A percentile compares a stretch with the other conserved stretches of the same genome.
Conservation (phyloP, 306 rosid species). For the Gleditsia sinensis region DNA sequence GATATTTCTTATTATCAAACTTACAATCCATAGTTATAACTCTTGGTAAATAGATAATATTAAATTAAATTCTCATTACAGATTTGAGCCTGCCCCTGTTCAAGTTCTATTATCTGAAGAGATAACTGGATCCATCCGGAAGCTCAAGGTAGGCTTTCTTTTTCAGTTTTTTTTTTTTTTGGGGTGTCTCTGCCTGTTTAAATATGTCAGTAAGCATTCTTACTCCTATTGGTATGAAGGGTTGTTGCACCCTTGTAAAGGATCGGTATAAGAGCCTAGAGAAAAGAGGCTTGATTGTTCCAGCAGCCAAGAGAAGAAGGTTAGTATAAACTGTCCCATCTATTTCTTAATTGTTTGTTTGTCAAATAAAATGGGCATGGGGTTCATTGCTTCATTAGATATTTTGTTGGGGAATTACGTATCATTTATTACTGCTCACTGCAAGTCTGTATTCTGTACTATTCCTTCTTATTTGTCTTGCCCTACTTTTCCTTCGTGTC, state of each 20-base stretch:
- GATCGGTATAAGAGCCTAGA: slow-evolving; percentile 87
- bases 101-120: slow-evolving; percentile 91
- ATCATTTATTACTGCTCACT: background rate
- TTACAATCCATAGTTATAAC: background rate
- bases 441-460: background rate
- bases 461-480: background rate
- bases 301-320: slow-evolving; percentile 59
- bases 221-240: slow-evolving; percentile 47
- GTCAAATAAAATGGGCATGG: background rate
- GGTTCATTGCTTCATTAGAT: background rate
- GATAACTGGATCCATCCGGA: slow-evolving; percentile 82
- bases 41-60: background rate
- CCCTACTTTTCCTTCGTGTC: too few relatives aligned
- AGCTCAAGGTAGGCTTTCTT: slow-evolving; percentile 65
- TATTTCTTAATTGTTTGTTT: background rate
- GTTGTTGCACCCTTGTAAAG: slow-evolving; percentile 79
- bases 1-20: background rate
- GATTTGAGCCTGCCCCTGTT: slow-evolving; percentile 86
- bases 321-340: slow-evolving; percentile 37
- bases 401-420: background rate
- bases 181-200: slow-evolving; percentile 16
- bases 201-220: slow-evolving; percentile 24
- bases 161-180: background rate
- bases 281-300: slow-evolving; percentile 87
- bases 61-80: slow-evolving; percentile 32